These are phyloP conservation scores for Artemisia argyi DNA, from an alignment of 129 eudicot genomes.

Conservation along the genomic window DNA sequence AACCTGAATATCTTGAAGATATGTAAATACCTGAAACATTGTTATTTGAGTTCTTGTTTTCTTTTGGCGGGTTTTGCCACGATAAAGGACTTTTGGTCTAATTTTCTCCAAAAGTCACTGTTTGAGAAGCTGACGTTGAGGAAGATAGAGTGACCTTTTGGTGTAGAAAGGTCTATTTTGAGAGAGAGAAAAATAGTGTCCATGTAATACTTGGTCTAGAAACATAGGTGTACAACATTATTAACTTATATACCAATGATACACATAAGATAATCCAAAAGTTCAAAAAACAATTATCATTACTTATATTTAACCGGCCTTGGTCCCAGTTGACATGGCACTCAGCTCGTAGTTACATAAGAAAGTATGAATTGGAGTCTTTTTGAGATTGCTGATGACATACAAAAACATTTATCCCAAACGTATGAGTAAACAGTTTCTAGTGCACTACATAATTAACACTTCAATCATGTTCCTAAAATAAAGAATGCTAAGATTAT, in stretches of 20 bases:
- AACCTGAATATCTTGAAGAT: too few relatives aligned
- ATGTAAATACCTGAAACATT: too few relatives aligned
- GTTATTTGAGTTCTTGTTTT: too few relatives aligned
- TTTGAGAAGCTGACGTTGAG: background rate
- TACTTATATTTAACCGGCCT: slow-evolving; percentile 41
- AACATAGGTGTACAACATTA: background rate
- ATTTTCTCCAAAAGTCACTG: too few relatives aligned
- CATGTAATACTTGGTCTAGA: too few relatives aligned
- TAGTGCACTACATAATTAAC: too few relatives aligned
- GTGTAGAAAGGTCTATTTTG: slow-evolving; percentile 70
- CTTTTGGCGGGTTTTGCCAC: too few relatives aligned
- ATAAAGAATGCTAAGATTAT: too few relatives aligned
- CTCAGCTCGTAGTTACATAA: slow-evolving; percentile 52
- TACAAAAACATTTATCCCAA: too few relatives aligned
- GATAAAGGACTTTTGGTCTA: too few relatives aligned
- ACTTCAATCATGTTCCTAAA: too few relatives aligned
- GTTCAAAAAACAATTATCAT: background rate
- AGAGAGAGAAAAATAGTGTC: background rate
- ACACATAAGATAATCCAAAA: background rate
- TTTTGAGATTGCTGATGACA: background rate
- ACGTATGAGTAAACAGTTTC: too few relatives aligned
- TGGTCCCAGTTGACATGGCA: slow-evolving; percentile 97
- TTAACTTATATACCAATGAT: background rate
- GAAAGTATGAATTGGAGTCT: slow-evolving; percentile 44
- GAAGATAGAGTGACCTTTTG: slow-evolving; percentile 63